Evolutionary conservation across 192 early-diverging fungal species (phyloP).

Genomic region (Mortierella hygrophila): DNA sequence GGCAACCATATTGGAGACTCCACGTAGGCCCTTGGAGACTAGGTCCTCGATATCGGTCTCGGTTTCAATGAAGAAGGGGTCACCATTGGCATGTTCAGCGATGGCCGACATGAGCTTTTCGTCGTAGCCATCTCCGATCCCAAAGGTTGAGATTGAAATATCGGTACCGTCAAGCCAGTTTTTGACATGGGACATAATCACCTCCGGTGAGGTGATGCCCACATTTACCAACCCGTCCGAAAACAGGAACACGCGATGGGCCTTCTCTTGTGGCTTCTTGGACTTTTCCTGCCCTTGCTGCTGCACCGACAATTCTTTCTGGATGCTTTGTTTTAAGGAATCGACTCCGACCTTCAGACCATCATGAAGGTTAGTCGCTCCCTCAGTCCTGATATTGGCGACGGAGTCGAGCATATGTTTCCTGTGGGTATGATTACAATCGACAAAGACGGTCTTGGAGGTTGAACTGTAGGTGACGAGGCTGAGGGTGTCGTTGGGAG

Average conservation of each 20-base stretch:
- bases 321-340: constrained; percentile 30
- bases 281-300: constrained; percentile 7
- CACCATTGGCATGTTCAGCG: constrained; percentile 33
- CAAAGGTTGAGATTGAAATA: constrained; percentile 40
- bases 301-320: constrained; percentile 21
- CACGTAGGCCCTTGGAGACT: constrained; percentile 44
- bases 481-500: constrained; percentile 39
- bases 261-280: constrained; percentile 16
- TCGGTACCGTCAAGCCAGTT: constrained; percentile 28
- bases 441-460: constrained; percentile 29
- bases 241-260: constrained; percentile 40
- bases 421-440: constrained; percentile 41
- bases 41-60: constrained; percentile 41
- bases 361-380: constrained; percentile 23
- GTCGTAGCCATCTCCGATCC: constrained; percentile 47
- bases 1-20: constrained; percentile 40
- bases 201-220: constrained; percentile 16
- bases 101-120: constrained; percentile 48
- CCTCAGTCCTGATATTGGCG: constrained; percentile 6
- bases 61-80: constrained; percentile 37
- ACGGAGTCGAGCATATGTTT: constrained; percentile 27
- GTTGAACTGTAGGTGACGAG: constrained; percentile 29
- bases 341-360: constrained; percentile 34
- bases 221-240: constrained; percentile 40
- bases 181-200: constrained; percentile 27